phyloP scores from a whole-genome alignment of 202 grass and related monocot species.

The Eragrostis tef region DNA sequence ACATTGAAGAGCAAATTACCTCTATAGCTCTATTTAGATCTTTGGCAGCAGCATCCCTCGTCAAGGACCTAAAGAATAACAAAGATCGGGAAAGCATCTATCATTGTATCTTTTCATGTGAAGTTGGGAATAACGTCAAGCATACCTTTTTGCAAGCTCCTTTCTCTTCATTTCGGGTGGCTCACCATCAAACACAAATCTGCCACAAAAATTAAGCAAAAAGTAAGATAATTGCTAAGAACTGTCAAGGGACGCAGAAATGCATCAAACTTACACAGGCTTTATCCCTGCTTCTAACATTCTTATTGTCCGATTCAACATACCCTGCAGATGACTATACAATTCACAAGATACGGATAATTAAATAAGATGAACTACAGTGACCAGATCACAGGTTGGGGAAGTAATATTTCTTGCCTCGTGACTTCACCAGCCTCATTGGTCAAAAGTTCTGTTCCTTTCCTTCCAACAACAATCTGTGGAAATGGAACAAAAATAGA shows the following conservation, averaged over 20 bases:
- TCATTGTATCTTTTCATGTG: constrained; percentile 4
- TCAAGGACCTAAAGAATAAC: constrained; percentile 66
- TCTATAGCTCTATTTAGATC: constrained; percentile 76
- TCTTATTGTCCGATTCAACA: constrained; percentile 83
- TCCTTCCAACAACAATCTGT: constrained; percentile 84
- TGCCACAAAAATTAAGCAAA: constrained; percentile 45
- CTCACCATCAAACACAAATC: constrained; percentile 95
- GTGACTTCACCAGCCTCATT: constrained; percentile 90
- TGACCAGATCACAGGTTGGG: constrained; percentile 3
- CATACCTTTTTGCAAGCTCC: constrained; percentile 76
- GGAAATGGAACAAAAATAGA: constrained; percentile 28
- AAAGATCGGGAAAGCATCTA: constrained; percentile 12
- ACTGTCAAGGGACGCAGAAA: constrained; percentile 32
- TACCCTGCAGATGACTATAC: constrained; percentile 82
- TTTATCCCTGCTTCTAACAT: constrained; percentile 90
- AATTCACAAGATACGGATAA: neutral
- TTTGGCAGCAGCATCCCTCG: constrained; percentile 67
- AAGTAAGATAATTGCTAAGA: constrained; percentile 30
- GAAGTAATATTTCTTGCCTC: constrained; percentile 54
- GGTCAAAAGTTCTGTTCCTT: constrained; percentile 68
- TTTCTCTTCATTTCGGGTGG: constrained; percentile 90
- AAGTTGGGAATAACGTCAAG: constrained; percentile 15
- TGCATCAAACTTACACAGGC: constrained; percentile 71
- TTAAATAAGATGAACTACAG: constrained; percentile 28
- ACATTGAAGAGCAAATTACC: constrained; percentile 55